phyloP scores from a whole-genome alignment of 1,139 yeast species.

The Candida sojae region DNA sequence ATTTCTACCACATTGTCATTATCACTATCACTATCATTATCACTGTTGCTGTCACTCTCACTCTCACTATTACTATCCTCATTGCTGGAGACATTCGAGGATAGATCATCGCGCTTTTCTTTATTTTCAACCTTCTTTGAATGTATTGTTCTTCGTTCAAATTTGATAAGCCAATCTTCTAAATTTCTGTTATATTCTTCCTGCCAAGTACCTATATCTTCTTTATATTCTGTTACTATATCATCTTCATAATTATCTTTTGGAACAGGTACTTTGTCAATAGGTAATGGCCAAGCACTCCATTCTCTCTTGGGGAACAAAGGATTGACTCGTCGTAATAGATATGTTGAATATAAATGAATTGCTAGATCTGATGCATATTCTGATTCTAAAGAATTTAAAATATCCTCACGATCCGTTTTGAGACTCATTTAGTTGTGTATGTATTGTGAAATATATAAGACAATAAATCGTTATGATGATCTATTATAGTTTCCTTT shows the following conservation, averaged over 20 bases:
- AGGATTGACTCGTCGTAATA: slow-evolving; percentile 42
- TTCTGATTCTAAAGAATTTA: slow-evolving; percentile 43
- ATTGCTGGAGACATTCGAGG: not conserved
- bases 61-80: not conserved
- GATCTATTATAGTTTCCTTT: too few species aligned
- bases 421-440: slow-evolving; percentile 12
- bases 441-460: too few species aligned
- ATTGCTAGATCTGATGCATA: slow-evolving; percentile 49
- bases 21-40: slow-evolving; percentile 2
- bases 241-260: slow-evolving; percentile 23
- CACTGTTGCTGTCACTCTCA: slow-evolving; percentile 1
- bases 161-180: not conserved
- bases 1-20: slow-evolving; percentile 3
- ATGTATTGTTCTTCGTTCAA: not conserved
- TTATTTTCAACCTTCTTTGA: not conserved
- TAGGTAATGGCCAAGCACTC: slow-evolving; percentile 50
- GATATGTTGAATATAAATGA: slow-evolving; percentile 51
- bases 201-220: slow-evolving; percentile 17
- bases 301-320: slow-evolving; percentile 38
- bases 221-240: slow-evolving; percentile 17
- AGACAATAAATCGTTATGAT: not conserved
- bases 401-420: slow-evolving; percentile 27
- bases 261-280: slow-evolving; percentile 39
- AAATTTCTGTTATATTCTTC: not conserved
- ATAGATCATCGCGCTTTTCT: not conserved